phyloP scores from a whole-genome alignment of 2,329 filamentous ascomycete species.

The Fusarium sp. region DNA sequence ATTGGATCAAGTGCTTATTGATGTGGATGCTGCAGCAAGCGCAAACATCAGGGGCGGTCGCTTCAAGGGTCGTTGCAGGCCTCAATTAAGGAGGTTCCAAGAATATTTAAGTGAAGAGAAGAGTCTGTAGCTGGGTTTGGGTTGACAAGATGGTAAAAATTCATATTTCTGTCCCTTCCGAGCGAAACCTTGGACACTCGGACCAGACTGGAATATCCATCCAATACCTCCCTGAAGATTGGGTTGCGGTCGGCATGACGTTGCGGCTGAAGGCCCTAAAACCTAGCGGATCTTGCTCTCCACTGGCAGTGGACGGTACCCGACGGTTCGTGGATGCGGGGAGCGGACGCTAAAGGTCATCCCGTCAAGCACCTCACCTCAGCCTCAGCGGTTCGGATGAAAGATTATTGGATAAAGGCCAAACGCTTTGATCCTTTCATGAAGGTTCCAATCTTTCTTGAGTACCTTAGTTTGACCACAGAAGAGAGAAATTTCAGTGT shows the following conservation, averaged over 20 bases:
- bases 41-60: conserved; percentile 22
- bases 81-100: conserved; percentile 12
- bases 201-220: background rate
- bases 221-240: too few relatives aligned
- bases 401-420: background rate
- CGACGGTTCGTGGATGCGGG: conserved; percentile 20
- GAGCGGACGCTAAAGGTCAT: conserved; percentile 30
- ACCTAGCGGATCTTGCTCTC: conserved; percentile 20
- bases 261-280: conserved; percentile 15
- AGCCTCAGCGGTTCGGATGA: background rate
- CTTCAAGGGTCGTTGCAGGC: conserved; percentile 22
- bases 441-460: background rate
- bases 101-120: background rate
- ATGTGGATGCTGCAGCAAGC: conserved; percentile 23
- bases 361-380: background rate
- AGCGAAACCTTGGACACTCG: background rate
- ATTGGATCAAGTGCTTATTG: conserved; percentile 35
- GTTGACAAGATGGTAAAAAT: too few relatives aligned
- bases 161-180: background rate
- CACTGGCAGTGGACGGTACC: too few relatives aligned
- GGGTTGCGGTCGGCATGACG: background rate
- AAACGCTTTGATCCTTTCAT: background rate
- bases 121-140: background rate
- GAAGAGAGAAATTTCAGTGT: background rate
- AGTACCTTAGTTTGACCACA: background rate